Conservation (phyloP, 805 yeast genomes). For the Wickerhamomyces ciferrii region DNA sequence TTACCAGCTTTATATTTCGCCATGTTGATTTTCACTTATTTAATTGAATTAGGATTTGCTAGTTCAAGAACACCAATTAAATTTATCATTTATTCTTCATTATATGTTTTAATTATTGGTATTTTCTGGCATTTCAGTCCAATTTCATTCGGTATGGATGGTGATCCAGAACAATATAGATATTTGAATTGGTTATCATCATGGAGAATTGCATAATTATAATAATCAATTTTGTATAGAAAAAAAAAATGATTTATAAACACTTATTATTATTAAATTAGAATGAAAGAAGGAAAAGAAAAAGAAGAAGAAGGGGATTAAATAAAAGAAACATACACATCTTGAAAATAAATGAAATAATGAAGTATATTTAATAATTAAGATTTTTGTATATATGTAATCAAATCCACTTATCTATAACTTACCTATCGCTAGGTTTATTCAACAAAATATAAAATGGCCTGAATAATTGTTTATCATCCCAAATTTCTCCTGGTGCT, state of each 20-base stretch:
- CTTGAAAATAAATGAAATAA: not conserved
- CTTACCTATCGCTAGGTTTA: too few species aligned
- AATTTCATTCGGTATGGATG: constrained; percentile 63
- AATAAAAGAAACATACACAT: too few species aligned
- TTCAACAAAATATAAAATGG: too few species aligned
- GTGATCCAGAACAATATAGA: constrained; percentile 32
- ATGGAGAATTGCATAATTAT: constrained; percentile 35
- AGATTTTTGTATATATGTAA: too few species aligned
- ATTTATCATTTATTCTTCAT: constrained; percentile 29
- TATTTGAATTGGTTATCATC: constrained; percentile 43
- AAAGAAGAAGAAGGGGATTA: too few species aligned
- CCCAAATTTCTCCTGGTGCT: too few species aligned
- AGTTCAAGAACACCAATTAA: constrained; percentile 21
- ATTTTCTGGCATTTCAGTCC: constrained; percentile 59
- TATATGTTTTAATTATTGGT: constrained; percentile 39
- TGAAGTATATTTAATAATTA: not conserved
- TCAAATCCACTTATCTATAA: too few species aligned
- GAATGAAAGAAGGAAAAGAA: too few species aligned
- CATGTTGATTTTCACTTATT: constrained; percentile 48
- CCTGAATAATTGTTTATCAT: too few species aligned
- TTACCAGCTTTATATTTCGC: constrained; percentile 82
- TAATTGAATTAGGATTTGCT: constrained; percentile 34
- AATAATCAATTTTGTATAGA: not conserved
- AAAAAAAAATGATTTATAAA: not conserved
- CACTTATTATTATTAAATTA: too few species aligned